phyloP scores from a whole-genome alignment of 1,284 basidiomycete genomes.

The Pterula multifida region DNA sequence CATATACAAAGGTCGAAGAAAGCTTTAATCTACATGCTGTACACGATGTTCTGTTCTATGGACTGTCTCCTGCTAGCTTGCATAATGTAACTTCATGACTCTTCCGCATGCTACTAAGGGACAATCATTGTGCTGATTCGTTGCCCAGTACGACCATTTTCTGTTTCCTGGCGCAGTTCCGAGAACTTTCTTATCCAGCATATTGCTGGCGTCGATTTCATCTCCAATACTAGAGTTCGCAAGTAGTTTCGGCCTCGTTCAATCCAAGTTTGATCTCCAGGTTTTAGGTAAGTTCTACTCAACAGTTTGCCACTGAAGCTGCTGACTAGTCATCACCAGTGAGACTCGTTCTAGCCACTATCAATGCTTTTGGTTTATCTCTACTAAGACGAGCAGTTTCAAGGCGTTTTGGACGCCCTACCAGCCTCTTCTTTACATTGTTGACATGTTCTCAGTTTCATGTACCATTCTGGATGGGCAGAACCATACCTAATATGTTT shows the following conservation, averaged over 20 bases:
- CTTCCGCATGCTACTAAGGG: conserved; percentile 4
- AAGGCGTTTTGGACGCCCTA: conserved; percentile 47
- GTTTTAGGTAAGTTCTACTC: conserved; percentile 34
- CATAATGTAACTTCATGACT: conserved; percentile 31
- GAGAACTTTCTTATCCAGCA: conserved; percentile 72
- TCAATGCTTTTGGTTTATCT: conserved; percentile 57
- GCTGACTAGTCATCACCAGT: conserved; percentile 32
- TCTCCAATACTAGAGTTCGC: conserved; percentile 32
- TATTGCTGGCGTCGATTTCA: conserved; percentile 44
- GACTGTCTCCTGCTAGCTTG: conserved; percentile 32
- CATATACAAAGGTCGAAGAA: conserved; percentile 96
- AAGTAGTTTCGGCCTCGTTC: conserved; percentile 26
- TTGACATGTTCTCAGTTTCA: conserved; percentile 83
- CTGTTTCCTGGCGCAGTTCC: conserved; percentile 86
- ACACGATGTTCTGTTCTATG: conserved; percentile 81
- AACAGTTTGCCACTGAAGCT: not conserved
- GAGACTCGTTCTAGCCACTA: conserved; percentile 60
- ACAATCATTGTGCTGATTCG: conserved; percentile 1
- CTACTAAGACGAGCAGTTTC: conserved; percentile 53
- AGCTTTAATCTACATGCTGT: conserved; percentile 90
- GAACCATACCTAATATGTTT: conserved; percentile 92
- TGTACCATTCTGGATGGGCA: conserved; percentile 83
- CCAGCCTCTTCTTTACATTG: conserved; percentile 51
- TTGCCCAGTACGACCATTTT: conserved; percentile 75
- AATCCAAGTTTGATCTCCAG: conserved; percentile 51